Evolutionary conservation across 768 basidiomycete species (phyloP).

Genomic region (Tephrocybe sp.): DNA sequence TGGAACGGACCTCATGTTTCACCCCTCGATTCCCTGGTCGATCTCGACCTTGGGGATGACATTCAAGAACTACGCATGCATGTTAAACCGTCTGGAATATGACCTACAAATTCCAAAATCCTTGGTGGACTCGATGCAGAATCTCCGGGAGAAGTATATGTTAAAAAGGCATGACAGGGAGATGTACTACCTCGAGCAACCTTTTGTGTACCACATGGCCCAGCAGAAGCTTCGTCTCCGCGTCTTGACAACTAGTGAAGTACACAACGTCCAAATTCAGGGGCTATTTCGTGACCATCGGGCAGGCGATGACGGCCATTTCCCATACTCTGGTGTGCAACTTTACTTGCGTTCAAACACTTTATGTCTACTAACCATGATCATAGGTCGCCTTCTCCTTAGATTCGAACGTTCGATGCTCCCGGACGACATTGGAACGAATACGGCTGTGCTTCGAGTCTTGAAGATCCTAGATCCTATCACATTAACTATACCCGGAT

Average conservation of each 20-base stretch:
- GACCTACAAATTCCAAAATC: not conserved
- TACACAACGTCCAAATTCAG: not conserved
- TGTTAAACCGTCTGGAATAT: not conserved
- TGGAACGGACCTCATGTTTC: constrained; percentile 1
- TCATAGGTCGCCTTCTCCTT: not conserved
- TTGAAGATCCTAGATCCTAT: not conserved
- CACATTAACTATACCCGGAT: not conserved
- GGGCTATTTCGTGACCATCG: not conserved
- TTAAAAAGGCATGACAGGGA: not conserved
- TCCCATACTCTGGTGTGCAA: not conserved
- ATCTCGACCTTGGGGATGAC: not conserved
- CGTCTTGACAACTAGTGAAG: not conserved
- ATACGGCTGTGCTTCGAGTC: not conserved
- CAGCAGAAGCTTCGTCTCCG: not conserved
- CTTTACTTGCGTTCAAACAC: not conserved
- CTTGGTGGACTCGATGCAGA: not conserved
- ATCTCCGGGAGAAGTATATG: not conserved
- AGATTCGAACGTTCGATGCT: constrained; percentile 1
- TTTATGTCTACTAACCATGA: not conserved
- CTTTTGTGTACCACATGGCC: not conserved
- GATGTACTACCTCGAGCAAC: not conserved
- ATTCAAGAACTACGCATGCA: not conserved
- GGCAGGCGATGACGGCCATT: not conserved
- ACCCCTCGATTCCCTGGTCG: not conserved
- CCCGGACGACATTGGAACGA: not conserved